A percentile compares a stretch with the other conserved stretches of the same genome.
Evolutionary conservation across 2,329 filamentous ascomycete species (phyloP).

Genomic region (Ophioceras dolichostomum): DNA sequence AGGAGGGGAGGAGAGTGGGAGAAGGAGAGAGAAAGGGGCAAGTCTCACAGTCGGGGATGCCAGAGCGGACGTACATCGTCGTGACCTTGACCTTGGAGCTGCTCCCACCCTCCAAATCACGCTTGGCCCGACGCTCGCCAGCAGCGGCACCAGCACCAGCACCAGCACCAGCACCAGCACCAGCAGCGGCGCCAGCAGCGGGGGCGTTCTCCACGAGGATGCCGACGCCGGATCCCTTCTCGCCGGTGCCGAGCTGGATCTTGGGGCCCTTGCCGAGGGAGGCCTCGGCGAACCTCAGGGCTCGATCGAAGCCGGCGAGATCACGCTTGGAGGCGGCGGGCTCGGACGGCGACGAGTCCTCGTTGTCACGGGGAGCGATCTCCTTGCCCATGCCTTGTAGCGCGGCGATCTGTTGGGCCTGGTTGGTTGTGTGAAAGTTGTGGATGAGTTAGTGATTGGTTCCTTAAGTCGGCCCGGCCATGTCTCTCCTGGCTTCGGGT

Average conservation of each 20-base stretch:
- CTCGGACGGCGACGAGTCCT: slow-evolving; percentile 5
- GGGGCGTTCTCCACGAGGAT: slow-evolving; percentile 20
- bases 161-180: not conserved
- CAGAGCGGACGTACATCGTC: slow-evolving; percentile 32
- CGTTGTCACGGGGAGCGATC: slow-evolving; percentile 26
- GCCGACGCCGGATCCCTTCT: slow-evolving; percentile 23
- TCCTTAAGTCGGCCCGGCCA: not conserved
- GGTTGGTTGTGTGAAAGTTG: slow-evolving; percentile 3
- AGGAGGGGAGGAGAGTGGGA: no score
- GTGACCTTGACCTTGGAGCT: slow-evolving; percentile 23
- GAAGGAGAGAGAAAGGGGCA: slow-evolving; percentile 2
- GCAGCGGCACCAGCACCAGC: slow-evolving; percentile 2
- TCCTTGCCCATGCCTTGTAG: slow-evolving; percentile 37
- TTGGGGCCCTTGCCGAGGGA: slow-evolving; percentile 32
- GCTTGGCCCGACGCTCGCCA: not conserved
- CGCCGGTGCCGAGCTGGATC: slow-evolving; percentile 33
- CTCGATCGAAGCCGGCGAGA: slow-evolving; percentile 31
- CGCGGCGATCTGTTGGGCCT: slow-evolving; percentile 27
- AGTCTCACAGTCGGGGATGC: slow-evolving; percentile 26
- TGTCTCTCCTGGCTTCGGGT: no score
- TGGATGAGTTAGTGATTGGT: slow-evolving; percentile 4
- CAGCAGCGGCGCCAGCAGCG: slow-evolving; percentile 7
- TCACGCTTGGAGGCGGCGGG: slow-evolving; percentile 28
- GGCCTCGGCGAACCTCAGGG: slow-evolving; percentile 30
- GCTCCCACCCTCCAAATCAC: not conserved